Conservation (phyloP, 169 alveolate genomes). For the Theileria luwenshuni region DNA sequence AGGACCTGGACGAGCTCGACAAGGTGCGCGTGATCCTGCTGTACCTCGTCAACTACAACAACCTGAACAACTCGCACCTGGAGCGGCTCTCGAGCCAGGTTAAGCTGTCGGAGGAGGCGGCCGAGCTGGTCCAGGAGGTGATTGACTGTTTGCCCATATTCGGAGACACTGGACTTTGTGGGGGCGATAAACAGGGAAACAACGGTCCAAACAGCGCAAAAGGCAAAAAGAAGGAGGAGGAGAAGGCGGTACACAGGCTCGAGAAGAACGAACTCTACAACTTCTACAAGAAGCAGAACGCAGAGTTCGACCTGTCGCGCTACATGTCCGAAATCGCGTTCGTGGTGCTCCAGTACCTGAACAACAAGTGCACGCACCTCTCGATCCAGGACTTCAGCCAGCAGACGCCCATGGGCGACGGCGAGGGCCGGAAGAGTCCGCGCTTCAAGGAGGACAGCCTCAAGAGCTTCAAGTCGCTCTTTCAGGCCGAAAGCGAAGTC, state of each 20-base stretch:
- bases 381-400: background rate
- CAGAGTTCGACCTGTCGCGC: constrained; percentile 61
- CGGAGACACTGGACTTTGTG: background rate
- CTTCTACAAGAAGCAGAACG: constrained; percentile 33
- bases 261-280: constrained; percentile 30
- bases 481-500: constrained; percentile 15
- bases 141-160: background rate
- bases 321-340: constrained; percentile 24
- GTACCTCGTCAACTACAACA: constrained; percentile 60
- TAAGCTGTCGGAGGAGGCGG: background rate
- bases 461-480: background rate
- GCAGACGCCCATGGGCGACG: background rate
- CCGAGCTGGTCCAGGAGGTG: background rate
- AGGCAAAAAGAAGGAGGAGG: background rate
- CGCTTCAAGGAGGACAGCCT: background rate
- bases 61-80: background rate
- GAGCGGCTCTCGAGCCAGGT: background rate
- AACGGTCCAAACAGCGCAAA: background rate
- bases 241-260: constrained; percentile 24
- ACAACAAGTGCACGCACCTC: background rate
- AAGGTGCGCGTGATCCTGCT: constrained; percentile 73
- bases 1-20: constrained; percentile 50
- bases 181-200: too few relatives aligned
- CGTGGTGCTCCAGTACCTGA: background rate
- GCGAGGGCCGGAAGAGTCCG: background rate